Evolutionary conservation across 176 grass and related monocot genomes (phyloP).

Genomic region (Raddia guianensis): DNA sequence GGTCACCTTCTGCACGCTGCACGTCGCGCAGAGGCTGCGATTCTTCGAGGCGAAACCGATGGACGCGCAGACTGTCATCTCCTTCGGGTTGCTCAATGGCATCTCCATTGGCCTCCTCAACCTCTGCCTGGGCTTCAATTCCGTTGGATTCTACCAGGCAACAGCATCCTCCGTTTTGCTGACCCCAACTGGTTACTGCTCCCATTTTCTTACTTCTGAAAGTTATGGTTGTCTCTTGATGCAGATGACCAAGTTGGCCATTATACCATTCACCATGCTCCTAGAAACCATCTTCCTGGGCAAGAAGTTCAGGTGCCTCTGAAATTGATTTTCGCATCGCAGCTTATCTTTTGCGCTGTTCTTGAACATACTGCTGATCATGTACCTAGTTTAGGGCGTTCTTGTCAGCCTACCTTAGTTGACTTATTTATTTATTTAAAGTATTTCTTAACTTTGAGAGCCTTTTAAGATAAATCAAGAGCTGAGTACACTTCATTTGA

Average conservation of each 20-base stretch:
- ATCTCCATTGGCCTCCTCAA: slow-evolving; percentile 95
- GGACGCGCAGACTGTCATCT: slow-evolving; percentile 65
- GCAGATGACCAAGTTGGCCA: slow-evolving; percentile 97
- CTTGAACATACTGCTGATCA: background rate
- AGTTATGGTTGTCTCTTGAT: background rate
- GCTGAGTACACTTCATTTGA: too few relatives aligned
- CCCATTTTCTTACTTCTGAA: background rate
- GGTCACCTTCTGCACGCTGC: slow-evolving; percentile 87
- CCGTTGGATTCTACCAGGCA: slow-evolving; percentile 95
- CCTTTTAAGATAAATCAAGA: too few relatives aligned
- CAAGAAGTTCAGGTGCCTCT: slow-evolving; percentile 90
- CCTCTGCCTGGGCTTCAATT: slow-evolving; percentile 97
- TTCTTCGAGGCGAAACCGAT: slow-evolving; percentile 93
- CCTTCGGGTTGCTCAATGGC: slow-evolving; percentile 87
- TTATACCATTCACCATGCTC: slow-evolving; percentile 95
- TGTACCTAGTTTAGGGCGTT: background rate
- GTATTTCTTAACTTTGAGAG: too few relatives aligned
- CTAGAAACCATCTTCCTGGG: slow-evolving; percentile 82
- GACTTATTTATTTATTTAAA: too few relatives aligned
- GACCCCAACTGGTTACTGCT: too few relatives aligned
- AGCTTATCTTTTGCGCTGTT: background rate
- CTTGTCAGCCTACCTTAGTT: too few relatives aligned
- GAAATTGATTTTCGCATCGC: background rate
- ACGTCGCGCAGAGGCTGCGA: slow-evolving; percentile 71
- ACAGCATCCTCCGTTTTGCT: background rate